Evolutionary conservation across 768 basidiomycete genomes (phyloP).

Genomic region (Psilocybe cubensis): DNA sequence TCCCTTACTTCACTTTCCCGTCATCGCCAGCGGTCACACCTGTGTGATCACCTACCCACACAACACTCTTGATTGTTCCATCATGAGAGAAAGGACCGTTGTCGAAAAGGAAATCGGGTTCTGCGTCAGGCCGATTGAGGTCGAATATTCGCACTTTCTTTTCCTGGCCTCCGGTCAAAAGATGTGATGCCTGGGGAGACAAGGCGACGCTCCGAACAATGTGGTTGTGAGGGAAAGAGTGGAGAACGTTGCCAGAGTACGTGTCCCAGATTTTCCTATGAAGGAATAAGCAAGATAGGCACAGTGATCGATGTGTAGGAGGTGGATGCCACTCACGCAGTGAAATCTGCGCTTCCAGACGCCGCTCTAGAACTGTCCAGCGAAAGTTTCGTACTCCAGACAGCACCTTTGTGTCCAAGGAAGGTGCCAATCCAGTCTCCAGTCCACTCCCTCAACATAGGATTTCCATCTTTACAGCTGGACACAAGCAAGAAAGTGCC

Average conservation of each 20-base stretch:
- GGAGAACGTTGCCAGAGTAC: slow-evolving; percentile 81
- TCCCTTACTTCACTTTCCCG: slow-evolving; percentile 81
- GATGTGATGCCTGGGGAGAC: slow-evolving; percentile 67
- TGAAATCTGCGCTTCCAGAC: slow-evolving; percentile 95
- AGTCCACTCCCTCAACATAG: slow-evolving; percentile 95
- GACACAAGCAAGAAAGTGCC: slow-evolving; percentile 89
- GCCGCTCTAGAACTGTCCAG: slow-evolving; percentile 85
- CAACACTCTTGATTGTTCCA: slow-evolving; percentile 89
- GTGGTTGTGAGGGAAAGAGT: slow-evolving; percentile 98
- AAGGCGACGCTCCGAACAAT: slow-evolving; percentile 96
- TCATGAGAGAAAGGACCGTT: slow-evolving; percentile 72
- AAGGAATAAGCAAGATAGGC: slow-evolving; percentile 15
- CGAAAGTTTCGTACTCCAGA: slow-evolving; percentile 95
- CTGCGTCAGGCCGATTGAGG: slow-evolving; percentile 82
- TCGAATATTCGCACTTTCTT: slow-evolving; percentile 98
- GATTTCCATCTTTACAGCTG: slow-evolving; percentile 98
- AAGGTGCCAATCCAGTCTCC: slow-evolving; percentile 99
- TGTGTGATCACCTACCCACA: slow-evolving; percentile 89
- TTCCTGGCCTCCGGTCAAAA: slow-evolving; percentile 94
- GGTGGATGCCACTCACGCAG: slow-evolving; percentile 67
- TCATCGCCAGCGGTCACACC: slow-evolving; percentile 94
- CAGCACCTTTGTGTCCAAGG: slow-evolving; percentile 90
- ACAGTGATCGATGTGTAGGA: slow-evolving; percentile 5
- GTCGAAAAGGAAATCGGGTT: slow-evolving; percentile 79
- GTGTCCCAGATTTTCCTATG: slow-evolving; percentile 95